phyloP scores from a whole-genome alignment of 2,329 filamentous ascomycete genomes.

The Aureobasidium sp. region DNA sequence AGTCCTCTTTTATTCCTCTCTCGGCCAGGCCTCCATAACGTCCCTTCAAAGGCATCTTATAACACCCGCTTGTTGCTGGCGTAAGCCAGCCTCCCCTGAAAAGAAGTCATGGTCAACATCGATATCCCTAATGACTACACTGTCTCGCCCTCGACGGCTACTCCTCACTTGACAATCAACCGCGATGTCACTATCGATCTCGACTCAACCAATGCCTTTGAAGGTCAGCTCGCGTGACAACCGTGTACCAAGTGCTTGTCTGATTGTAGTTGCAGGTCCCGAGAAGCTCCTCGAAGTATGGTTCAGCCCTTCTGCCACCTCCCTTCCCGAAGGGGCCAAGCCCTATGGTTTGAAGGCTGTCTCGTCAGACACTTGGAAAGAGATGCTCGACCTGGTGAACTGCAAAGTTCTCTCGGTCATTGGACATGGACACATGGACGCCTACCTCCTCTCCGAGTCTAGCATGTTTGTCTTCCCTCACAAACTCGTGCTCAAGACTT shows the following conservation, averaged over 20 bases:
- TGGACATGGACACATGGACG: slow-evolving; percentile 87
- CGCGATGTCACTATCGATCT: slow-evolving; percentile 87
- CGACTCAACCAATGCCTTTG: slow-evolving; percentile 93
- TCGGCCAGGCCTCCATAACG: slow-evolving; percentile 90
- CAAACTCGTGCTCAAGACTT: slow-evolving; percentile 98
- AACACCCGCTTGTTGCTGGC: slow-evolving; percentile 64
- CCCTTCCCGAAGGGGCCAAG: slow-evolving; percentile 62
- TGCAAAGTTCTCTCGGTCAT: slow-evolving; percentile 96
- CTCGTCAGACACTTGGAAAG: slow-evolving; percentile 77
- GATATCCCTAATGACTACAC: slow-evolving; percentile 75
- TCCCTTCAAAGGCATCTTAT: slow-evolving; percentile 56
- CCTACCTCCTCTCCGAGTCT: slow-evolving; percentile 94
- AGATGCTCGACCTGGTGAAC: slow-evolving; percentile 95
- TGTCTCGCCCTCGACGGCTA: slow-evolving; percentile 67
- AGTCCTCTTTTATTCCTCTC: slow-evolving; percentile 74
- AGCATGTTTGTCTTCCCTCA: slow-evolving; percentile 99
- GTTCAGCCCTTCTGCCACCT: slow-evolving; percentile 75
- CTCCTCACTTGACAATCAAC: slow-evolving; percentile 92
- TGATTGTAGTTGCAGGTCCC: slow-evolving; percentile 44
- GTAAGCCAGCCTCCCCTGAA: slow-evolving; percentile 66
- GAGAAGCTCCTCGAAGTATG: slow-evolving; percentile 98
- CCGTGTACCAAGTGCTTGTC: neutral
- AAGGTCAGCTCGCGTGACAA: slow-evolving; percentile 43
- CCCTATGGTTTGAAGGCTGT: slow-evolving; percentile 81
- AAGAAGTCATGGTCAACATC: slow-evolving; percentile 66